These are phyloP conservation scores for Bassia scoparia DNA, from an alignment of 148 eudicot species.

Conservation along the genomic window DNA sequence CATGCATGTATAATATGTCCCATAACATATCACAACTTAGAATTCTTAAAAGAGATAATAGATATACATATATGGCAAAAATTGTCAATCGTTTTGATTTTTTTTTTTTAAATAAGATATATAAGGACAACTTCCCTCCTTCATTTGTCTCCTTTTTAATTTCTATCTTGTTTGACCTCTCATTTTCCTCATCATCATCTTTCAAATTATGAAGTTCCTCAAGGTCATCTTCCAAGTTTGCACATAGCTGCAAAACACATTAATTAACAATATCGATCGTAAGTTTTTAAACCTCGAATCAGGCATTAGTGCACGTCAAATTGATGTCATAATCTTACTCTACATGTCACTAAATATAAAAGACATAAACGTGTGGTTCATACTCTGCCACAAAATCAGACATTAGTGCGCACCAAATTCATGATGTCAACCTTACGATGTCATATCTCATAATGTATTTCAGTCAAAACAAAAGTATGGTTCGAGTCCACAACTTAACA, in stretches of 20 bases:
- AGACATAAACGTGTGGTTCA: no score
- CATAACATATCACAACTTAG: conserved; percentile 27
- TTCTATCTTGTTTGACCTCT: background rate
- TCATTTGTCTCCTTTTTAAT: background rate
- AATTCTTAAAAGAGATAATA: conserved; percentile 13
- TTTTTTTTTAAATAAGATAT: conserved; percentile 12
- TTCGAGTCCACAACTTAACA: no score
- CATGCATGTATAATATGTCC: conserved; percentile 17
- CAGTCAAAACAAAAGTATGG: no score
- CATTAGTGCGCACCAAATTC: no score
- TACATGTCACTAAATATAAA: no score
- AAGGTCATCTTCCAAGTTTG: background rate
- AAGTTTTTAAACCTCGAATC: background rate
- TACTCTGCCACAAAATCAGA: no score
- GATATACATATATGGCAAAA: conserved; percentile 32
- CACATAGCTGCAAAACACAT: conserved; percentile 14
- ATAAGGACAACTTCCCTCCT: conserved; percentile 12
- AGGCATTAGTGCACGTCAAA: no score
- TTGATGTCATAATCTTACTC: no score
- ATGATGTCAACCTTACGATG: no score
- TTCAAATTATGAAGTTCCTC: conserved; percentile 9
- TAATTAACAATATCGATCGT: background rate
- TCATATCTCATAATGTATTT: no score
- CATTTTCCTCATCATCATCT: conserved; percentile 3
- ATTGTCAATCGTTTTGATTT: conserved; percentile 18